Percentiles rank a stretch among this genome's conserved stretches.
phyloP scores from a whole-genome alignment of 306 rosid genomes.

The Ziziphus jujuba region DNA sequence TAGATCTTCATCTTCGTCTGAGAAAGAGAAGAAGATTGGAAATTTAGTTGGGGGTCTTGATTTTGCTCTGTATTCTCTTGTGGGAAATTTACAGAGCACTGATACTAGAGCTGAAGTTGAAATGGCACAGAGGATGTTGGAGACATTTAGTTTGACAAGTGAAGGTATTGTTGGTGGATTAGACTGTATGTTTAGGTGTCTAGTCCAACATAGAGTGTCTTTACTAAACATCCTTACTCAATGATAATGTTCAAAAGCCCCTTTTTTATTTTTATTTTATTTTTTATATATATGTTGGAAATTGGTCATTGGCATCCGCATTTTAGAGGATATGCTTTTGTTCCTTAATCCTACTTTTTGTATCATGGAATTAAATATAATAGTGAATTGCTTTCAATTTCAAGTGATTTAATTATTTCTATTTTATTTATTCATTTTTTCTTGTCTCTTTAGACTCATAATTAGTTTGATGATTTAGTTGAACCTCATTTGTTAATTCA shows the following conservation, averaged over 20 bases:
- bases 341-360: background rate
- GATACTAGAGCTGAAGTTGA: constrained; percentile 13
- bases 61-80: constrained; percentile 23
- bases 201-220: constrained; percentile 43
- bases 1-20: background rate
- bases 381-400: background rate
- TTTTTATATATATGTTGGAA: too few species aligned
- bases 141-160: constrained; percentile 23
- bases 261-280: too few species aligned
- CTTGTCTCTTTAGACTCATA: too few species aligned
- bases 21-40: constrained; percentile 16
- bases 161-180: constrained; percentile 31
- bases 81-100: background rate
- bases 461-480: too few species aligned
- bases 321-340: constrained; percentile 17
- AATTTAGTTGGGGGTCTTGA: constrained; percentile 29
- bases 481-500: too few species aligned
- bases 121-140: constrained; percentile 24
- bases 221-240: constrained; percentile 40
- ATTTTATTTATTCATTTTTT: background rate
- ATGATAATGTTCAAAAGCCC: background rate
- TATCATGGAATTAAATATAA: background rate
- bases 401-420: background rate
- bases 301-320: constrained; percentile 6
- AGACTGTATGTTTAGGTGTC: constrained; percentile 39